Conservation (phyloP, 1,139 yeast genomes). For the Pichia sp. region DNA sequence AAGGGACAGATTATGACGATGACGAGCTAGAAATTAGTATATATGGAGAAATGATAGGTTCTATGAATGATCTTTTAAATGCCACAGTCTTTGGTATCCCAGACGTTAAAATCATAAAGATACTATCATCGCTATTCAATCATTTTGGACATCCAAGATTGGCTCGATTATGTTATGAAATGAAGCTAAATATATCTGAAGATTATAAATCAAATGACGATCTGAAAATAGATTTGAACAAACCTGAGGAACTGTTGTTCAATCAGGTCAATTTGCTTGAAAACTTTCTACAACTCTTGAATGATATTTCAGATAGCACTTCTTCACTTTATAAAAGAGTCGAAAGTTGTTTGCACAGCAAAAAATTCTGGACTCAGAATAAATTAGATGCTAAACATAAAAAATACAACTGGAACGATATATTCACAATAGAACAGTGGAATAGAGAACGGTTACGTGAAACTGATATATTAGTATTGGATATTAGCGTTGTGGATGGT, state of each 20-base stretch:
- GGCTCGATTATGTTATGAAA: conserved; percentile 62
- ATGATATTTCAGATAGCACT: conserved; percentile 15
- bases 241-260: conserved; percentile 21
- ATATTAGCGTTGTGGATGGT: conserved; percentile 10
- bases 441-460: conserved; percentile 11
- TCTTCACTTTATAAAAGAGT: conserved; percentile 10
- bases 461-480: conserved; percentile 5
- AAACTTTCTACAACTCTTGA: conserved; percentile 20
- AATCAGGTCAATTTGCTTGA: conserved; percentile 21
- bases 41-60: conserved; percentile 35
- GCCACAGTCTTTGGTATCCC: conserved; percentile 62
- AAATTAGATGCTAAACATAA: conserved; percentile 2
- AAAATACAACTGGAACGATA: conserved; percentile 18
- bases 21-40: conserved; percentile 16
- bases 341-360: conserved; percentile 4
- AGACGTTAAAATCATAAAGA: conserved; percentile 48
- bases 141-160: conserved; percentile 48
- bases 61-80: conserved; percentile 52
- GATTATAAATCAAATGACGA: conserved; percentile 20
- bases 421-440: conserved; percentile 19
- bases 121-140: conserved; percentile 46
- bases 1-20: conserved; percentile 27
- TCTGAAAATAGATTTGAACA: conserved; percentile 20
- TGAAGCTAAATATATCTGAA: conserved; percentile 35
- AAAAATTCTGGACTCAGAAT: conserved; percentile 6